phyloP scores from a whole-genome alignment of 306 rosid species.

The Senna tora region DNA sequence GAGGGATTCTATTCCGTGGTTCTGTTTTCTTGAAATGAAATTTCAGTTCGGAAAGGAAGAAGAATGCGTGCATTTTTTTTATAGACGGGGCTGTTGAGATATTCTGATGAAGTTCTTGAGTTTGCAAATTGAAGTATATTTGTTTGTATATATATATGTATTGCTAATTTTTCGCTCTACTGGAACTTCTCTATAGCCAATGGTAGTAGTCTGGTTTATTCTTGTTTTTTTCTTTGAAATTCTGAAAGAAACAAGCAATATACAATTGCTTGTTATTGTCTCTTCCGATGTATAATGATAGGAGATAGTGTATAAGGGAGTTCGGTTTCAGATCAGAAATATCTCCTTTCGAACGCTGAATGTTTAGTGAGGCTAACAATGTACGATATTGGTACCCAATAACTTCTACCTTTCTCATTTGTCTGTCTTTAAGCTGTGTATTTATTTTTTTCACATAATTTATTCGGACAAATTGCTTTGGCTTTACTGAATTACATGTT shows the following conservation, averaged over 20 bases:
- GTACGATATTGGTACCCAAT: not conserved
- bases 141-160: not conserved
- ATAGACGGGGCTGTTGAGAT: not conserved
- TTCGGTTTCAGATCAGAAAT: constrained; percentile 14
- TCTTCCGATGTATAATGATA: not conserved
- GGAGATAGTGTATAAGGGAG: not conserved
- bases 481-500: not conserved
- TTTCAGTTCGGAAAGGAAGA: not conserved
- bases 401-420: not conserved
- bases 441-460: not conserved
- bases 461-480: not conserved
- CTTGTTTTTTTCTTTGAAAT: not conserved
- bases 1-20: not conserved
- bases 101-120: not conserved
- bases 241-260: not conserved
- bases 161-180: not conserved
- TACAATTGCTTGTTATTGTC: not conserved
- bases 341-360: not conserved
- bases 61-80: not conserved
- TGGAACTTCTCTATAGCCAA: not conserved
- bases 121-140: not conserved
- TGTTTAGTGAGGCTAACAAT: not conserved
- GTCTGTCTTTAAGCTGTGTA: not conserved
- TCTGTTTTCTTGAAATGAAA: constrained; percentile 8
- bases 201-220: not conserved